Evolutionary conservation across 768 basidiomycete species (phyloP).

Genomic region (Trametes coccinea): DNA sequence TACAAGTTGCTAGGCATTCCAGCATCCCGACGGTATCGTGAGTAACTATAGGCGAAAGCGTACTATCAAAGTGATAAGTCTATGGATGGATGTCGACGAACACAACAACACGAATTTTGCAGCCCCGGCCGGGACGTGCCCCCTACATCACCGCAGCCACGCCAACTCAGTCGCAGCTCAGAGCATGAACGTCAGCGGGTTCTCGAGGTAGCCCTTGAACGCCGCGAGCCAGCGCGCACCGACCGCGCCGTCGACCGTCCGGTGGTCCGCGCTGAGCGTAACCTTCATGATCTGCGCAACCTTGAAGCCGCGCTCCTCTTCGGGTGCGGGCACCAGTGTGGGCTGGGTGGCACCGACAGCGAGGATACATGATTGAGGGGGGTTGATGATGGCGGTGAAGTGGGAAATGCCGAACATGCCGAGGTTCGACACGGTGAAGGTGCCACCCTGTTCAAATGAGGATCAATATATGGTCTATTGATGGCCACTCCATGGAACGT

Average conservation of each 20-base stretch:
- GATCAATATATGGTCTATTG: not conserved
- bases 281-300: conserved; percentile 91
- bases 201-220: conserved; percentile 96
- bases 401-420: conserved; percentile 96
- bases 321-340: conserved; percentile 83
- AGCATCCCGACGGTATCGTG: conserved; percentile 21
- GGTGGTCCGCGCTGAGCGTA: conserved; percentile 92
- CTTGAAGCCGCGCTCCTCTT: conserved; percentile 95
- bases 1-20: conserved; percentile 21
- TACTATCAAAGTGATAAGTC: conserved; percentile 21
- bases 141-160: not conserved
- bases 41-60: conserved; percentile 24
- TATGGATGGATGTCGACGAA: conserved; percentile 18
- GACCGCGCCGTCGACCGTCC: conserved; percentile 95
- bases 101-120: conserved; percentile 11
- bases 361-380: conserved; percentile 96
- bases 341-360: conserved; percentile 88
- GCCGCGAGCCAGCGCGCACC: conserved; percentile 90
- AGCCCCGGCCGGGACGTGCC: conserved; percentile 3
- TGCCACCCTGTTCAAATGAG: conserved; percentile 67
- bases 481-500: conserved; percentile 10
- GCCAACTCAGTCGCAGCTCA: conserved; percentile 38
- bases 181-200: conserved; percentile 96
- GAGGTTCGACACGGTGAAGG: conserved; percentile 98
- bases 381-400: conserved; percentile 99